Percentiles rank a stretch among this genome's conserved stretches.
phyloP scores from a whole-genome alignment of 257 asterid genomes.

The Anisodus acutangulus region DNA sequence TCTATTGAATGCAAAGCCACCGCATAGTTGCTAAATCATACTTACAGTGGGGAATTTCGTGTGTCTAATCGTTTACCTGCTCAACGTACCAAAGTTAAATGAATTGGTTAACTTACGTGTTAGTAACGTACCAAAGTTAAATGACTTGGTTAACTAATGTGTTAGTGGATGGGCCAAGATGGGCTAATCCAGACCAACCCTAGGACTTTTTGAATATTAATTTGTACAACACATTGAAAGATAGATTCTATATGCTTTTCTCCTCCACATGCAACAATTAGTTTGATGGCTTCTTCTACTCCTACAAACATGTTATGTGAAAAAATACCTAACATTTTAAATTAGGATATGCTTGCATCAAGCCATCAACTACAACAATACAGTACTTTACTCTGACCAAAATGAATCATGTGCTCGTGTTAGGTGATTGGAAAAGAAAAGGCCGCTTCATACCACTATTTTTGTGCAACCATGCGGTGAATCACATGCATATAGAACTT shows the following conservation, averaged over 20 bases:
- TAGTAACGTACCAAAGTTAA: no score
- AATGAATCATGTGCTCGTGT: not conserved
- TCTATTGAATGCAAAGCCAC: not conserved
- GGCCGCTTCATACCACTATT: not conserved
- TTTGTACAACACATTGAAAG: not conserved
- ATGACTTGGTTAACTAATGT: not conserved
- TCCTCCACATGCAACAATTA: not conserved
- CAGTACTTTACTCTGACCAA: not conserved
- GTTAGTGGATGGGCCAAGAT: not conserved
- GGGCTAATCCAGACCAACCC: slow-evolving; percentile 6
- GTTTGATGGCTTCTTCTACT: not conserved
- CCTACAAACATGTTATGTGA: not conserved
- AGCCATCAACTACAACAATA: not conserved
- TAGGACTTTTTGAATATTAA: not conserved
- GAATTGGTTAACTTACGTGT: not conserved
- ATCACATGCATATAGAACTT: slow-evolving; percentile 2
- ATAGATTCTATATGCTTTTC: not conserved
- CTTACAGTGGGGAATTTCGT: not conserved
- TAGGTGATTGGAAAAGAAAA: slow-evolving; percentile 20
- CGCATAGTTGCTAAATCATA: not conserved
- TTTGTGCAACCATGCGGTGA: not conserved
- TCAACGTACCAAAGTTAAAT: not conserved
- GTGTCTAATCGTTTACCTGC: not conserved
- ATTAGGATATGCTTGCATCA: not conserved
- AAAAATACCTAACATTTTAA: not conserved